Evolutionary conservation across 2,329 filamentous ascomycete genomes (phyloP).

Genomic region (Ophiostoma sp.): DNA sequence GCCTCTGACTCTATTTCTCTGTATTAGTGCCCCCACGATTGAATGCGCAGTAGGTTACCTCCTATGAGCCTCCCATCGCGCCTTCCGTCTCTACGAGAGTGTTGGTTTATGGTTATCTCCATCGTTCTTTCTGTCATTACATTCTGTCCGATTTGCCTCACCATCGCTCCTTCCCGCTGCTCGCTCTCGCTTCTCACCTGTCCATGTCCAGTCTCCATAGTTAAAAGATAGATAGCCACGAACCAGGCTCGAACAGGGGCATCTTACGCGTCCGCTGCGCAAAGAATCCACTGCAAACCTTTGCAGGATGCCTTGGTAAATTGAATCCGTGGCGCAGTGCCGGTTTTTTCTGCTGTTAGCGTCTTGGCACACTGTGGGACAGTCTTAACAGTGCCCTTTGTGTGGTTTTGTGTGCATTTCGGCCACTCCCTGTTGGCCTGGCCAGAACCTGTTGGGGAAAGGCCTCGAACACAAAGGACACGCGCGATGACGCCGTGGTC

Average conservation of each 20-base stretch:
- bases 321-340: slow-evolving; percentile 6
- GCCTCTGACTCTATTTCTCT: background rate
- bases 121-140: background rate
- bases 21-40: background rate
- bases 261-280: background rate
- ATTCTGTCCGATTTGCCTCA: background rate
- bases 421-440: background rate
- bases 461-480: background rate
- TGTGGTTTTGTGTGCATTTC: background rate
- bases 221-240: background rate
- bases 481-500: slow-evolving; percentile 13
- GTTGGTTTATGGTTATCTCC: background rate
- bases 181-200: background rate
- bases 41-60: slow-evolving; percentile 18
- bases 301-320: background rate
- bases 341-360: slow-evolving; percentile 14
- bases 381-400: background rate
- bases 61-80: background rate
- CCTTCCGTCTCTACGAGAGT: background rate
- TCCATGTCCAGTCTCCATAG: background rate
- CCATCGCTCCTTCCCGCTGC: background rate
- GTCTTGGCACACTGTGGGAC: slow-evolving; percentile 11
- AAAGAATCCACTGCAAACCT: background rate
- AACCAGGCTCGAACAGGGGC: background rate
- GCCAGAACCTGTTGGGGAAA: background rate